Evolutionary conservation across 805 yeast genomes (phyloP).

Genomic region (Candida parachauliodes): DNA sequence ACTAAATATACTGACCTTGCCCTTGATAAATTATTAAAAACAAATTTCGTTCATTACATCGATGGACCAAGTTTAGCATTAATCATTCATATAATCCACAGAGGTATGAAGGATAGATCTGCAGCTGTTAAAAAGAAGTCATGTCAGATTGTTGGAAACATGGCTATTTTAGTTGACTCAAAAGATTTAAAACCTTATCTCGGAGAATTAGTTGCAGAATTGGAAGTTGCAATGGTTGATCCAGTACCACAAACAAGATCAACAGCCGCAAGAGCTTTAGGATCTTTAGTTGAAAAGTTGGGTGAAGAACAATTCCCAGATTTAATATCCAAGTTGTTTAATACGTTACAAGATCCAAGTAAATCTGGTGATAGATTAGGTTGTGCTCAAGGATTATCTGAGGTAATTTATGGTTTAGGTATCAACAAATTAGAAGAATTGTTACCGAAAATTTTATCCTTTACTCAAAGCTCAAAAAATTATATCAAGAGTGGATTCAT

Average conservation of each 20-base stretch:
- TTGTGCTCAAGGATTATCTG: slow-evolving; percentile 94
- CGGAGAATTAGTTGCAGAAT: slow-evolving; percentile 69
- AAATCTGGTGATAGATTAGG: slow-evolving; percentile 92
- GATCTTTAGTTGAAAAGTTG: slow-evolving; percentile 90
- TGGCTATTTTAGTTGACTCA: slow-evolving; percentile 92
- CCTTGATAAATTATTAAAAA: slow-evolving; percentile 75
- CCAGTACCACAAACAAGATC: slow-evolving; percentile 97
- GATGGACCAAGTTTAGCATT: slow-evolving; percentile 97
- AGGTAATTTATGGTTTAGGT: slow-evolving; percentile 91
- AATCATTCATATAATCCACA: slow-evolving; percentile 88
- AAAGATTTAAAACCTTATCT: slow-evolving; percentile 84
- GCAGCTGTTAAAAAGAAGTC: slow-evolving; percentile 90
- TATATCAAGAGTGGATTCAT: slow-evolving; percentile 87
- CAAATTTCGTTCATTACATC: slow-evolving; percentile 94
- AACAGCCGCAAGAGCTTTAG: slow-evolving; percentile 95
- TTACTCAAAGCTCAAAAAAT: slow-evolving; percentile 63
- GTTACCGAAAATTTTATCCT: slow-evolving; percentile 72
- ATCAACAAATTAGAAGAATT: slow-evolving; percentile 81
- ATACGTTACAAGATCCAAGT: slow-evolving; percentile 69
- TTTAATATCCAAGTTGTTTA: slow-evolving; percentile 75
- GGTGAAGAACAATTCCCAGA: slow-evolving; percentile 97
- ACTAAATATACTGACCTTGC: slow-evolving; percentile 86
- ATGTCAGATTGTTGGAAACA: slow-evolving; percentile 97
- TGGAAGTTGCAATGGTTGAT: slow-evolving; percentile 94
- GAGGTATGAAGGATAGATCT: slow-evolving; percentile 95